Evolutionary conservation across 805 yeast genomes (phyloP).

Genomic region (Lipomyces spencermartinsiae): DNA sequence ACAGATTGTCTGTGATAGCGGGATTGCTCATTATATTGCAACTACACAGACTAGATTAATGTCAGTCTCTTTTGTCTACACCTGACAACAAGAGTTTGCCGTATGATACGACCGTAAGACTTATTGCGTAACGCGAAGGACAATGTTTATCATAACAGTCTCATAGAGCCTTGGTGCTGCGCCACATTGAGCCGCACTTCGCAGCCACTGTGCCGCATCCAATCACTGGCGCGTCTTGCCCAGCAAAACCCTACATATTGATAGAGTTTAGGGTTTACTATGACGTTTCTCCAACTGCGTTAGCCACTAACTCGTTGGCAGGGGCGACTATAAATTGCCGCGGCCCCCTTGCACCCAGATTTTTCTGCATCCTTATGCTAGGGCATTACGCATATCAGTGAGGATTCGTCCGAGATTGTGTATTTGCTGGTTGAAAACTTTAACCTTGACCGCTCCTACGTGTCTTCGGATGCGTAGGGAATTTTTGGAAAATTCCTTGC

Average conservation of each 20-base stretch:
- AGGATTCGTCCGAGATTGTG: slow-evolving; percentile 99
- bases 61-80: neutral
- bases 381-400: slow-evolving; percentile 99
- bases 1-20: neutral
- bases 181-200: too few species aligned
- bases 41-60: neutral
- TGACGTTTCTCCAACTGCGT: neutral
- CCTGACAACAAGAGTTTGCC: neutral
- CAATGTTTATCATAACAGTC: too few species aligned
- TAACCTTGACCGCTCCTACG: slow-evolving; percentile 80
- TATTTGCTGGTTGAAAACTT: slow-evolving; percentile 99
- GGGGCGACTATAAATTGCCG: slow-evolving; percentile 12
- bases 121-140: too few species aligned
- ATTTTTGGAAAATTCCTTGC: slow-evolving; percentile 45
- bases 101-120: neutral
- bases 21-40: neutral
- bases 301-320: neutral
- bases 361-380: slow-evolving; percentile 91
- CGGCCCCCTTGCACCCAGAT: slow-evolving; percentile 39
- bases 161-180: too few species aligned
- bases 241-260: neutral
- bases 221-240: neutral
- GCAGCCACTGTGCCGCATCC: neutral
- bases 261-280: neutral
- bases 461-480: slow-evolving; percentile 43